Conservation (phyloP, 129 eudicot species). For the Escallonia rubra region DNA sequence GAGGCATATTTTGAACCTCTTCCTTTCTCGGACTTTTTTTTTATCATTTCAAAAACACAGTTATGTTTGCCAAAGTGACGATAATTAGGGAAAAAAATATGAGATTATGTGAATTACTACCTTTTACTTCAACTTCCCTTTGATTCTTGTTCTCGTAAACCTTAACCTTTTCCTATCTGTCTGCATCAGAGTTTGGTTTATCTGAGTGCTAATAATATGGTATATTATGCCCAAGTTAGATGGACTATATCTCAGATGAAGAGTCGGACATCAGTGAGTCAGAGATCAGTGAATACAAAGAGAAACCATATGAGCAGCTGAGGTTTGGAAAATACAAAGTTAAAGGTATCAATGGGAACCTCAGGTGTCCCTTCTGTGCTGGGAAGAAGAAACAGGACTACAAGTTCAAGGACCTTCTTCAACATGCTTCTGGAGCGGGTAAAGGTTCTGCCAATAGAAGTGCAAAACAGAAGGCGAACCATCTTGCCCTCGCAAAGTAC, state of each 20-base stretch:
- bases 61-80: too few species aligned
- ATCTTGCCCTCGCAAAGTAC: conserved; percentile 67
- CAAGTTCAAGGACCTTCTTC: conserved; percentile 73
- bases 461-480: conserved; percentile 82
- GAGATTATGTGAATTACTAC: too few species aligned
- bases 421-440: conserved; percentile 81
- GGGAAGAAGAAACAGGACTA: conserved; percentile 93
- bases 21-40: too few species aligned
- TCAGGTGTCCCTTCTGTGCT: conserved; percentile 92
- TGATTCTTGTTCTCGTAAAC: too few species aligned
- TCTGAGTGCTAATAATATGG: neutral
- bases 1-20: too few species aligned
- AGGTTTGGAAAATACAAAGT: conserved; percentile 56
- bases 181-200: too few species aligned
- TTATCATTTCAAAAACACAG: too few species aligned
- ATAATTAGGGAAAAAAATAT: too few species aligned
- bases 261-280: conserved; percentile 93
- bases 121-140: neutral
- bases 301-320: conserved; percentile 66
- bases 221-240: conserved; percentile 22
- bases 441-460: conserved; percentile 81
- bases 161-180: too few species aligned
- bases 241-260: conserved; percentile 74
- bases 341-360: conserved; percentile 54
- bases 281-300: conserved; percentile 59